phyloP scores from a whole-genome alignment of 2,329 filamentous ascomycete genomes.

The Cordyceps pruinosa region DNA sequence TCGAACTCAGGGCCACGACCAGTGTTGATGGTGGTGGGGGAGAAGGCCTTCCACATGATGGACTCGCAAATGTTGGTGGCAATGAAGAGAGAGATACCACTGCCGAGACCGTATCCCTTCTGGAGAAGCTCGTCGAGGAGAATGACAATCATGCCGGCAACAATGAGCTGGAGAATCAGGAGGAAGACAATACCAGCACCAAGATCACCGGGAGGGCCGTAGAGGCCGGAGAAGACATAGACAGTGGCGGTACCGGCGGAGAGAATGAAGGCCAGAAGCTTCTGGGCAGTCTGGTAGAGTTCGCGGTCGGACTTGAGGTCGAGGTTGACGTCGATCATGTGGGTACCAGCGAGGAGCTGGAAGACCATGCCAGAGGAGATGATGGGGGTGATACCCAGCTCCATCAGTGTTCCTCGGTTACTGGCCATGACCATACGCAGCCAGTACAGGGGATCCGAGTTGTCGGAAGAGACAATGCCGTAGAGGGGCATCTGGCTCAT shows the following conservation, averaged over 20 bases:
- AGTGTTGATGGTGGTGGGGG: conserved; percentile 97
- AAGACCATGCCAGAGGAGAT: conserved; percentile 99
- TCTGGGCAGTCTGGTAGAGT: conserved; percentile 99
- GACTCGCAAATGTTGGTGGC: conserved; percentile 99
- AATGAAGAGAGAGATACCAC: conserved; percentile 98
- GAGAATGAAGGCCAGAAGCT: conserved; percentile 95
- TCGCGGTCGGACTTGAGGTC: conserved; percentile 99
- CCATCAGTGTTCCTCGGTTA: conserved; percentile 95
- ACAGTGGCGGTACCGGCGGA: conserved; percentile 97
- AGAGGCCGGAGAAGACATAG: conserved; percentile 96
- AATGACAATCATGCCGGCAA: conserved; percentile 97
- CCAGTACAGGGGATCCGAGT: conserved; percentile 98
- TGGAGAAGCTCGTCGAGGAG: conserved; percentile 97
- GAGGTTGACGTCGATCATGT: conserved; percentile 99
- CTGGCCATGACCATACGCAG: conserved; percentile 99
- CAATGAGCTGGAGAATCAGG: conserved; percentile 93
- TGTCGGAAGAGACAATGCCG: conserved; percentile 98
- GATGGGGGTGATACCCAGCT: conserved; percentile 94
- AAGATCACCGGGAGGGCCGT: conserved; percentile 92
- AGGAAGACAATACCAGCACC: conserved; percentile 98
- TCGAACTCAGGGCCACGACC: conserved; percentile 98
- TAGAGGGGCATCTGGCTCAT: conserved; percentile 99
- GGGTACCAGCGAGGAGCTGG: conserved; percentile 97
- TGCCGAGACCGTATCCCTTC: conserved; percentile 98
- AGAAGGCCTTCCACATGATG: conserved; percentile 99